A percentile compares a stretch with the other conserved stretches of the same genome.
These are phyloP conservation scores for Gossypium schwendimanii DNA, from an alignment of 441 rosid species.

Conservation along the genomic window DNA sequence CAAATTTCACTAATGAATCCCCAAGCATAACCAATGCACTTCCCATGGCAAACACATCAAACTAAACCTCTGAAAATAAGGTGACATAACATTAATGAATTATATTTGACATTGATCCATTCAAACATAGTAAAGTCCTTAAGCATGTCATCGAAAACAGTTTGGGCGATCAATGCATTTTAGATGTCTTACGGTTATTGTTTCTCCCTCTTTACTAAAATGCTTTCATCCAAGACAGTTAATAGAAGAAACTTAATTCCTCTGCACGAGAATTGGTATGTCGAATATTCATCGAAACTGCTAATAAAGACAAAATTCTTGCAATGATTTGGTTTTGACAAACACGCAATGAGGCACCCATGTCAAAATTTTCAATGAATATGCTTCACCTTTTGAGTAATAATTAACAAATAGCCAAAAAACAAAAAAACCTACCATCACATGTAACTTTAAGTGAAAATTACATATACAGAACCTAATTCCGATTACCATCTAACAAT, in stretches of 20 bases:
- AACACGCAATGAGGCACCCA: background rate
- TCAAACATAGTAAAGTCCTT: background rate
- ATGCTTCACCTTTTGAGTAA: background rate
- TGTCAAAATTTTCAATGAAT: background rate
- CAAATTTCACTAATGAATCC: background rate
- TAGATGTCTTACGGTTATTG: too few species aligned
- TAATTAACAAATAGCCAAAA: background rate
- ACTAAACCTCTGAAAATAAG: constrained; percentile 16
- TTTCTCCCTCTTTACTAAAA: too few species aligned
- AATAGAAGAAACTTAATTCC: too few species aligned
- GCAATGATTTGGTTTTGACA: background rate
- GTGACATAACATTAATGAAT: background rate
- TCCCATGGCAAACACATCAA: constrained; percentile 9
- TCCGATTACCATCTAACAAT: background rate
- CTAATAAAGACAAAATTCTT: background rate
- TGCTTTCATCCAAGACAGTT: too few species aligned
- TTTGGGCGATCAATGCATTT: too few species aligned
- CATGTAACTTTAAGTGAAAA: background rate
- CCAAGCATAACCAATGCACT: background rate
- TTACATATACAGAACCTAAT: background rate
- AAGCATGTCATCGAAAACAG: too few species aligned
- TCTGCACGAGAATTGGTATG: background rate
- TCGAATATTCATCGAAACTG: background rate
- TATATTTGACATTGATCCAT: background rate
- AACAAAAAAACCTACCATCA: too few species aligned